phyloP scores from a whole-genome alignment of 2,329 filamentous ascomycete species.

The Harringtonia aguacate region DNA sequence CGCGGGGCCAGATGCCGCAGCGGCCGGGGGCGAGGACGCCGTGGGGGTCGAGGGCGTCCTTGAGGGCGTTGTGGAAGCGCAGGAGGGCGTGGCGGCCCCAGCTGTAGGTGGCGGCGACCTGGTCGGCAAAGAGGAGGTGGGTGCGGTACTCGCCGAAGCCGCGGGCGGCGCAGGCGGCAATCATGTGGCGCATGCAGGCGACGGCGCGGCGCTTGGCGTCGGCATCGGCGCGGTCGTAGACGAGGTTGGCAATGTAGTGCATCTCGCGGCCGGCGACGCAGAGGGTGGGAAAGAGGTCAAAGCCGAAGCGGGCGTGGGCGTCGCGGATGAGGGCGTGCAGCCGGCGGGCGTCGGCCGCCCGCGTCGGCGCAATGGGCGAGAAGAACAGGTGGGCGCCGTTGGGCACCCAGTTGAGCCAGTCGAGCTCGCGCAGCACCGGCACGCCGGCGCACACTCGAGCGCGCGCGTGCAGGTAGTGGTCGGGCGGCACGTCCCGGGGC shows the following conservation, averaged over 20 bases:
- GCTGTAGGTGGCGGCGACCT: conserved; percentile 26
- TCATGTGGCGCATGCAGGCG: conserved; percentile 22
- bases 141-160: conserved; percentile 30
- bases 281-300: conserved; percentile 41
- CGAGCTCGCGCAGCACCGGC: conserved; percentile 26
- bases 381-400: conserved; percentile 43
- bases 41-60: conserved; percentile 28
- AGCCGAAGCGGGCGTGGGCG: conserved; percentile 28
- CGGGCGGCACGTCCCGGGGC: conserved; percentile 25
- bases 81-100: conserved; percentile 25
- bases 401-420: conserved; percentile 37
- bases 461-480: conserved; percentile 26
- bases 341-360: conserved; percentile 31
- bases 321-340: conserved; percentile 29
- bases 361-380: conserved; percentile 37
- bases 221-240: conserved; percentile 28
- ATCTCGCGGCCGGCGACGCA: conserved; percentile 41
- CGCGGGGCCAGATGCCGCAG: conserved; percentile 29
- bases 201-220: conserved; percentile 16
- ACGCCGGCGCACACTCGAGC: conserved; percentile 22
- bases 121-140: conserved; percentile 27
- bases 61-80: conserved; percentile 26
- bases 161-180: conserved; percentile 21
- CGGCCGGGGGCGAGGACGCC: conserved; percentile 35
- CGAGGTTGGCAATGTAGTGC: conserved; percentile 41